A percentile compares a stretch with the other conserved stretches of the same genome.
These are phyloP conservation scores for Lyophyllum semitale DNA, from an alignment of 768 basidiomycete genomes.

Conservation along the genomic window DNA sequence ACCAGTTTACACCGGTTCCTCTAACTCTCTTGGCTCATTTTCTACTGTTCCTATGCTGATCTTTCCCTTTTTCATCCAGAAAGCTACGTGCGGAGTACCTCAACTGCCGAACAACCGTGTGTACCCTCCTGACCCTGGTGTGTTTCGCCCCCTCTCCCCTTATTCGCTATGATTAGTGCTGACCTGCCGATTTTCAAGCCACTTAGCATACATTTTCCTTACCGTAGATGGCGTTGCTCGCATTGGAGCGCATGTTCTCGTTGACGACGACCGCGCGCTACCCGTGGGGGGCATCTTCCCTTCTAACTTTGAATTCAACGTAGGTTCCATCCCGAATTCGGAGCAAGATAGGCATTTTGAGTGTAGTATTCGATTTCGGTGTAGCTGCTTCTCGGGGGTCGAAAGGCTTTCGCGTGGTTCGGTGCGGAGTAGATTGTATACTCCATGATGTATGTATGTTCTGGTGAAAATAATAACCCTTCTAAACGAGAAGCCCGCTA, in stretches of 20 bases:
- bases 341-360: too few relatives aligned
- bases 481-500: too few relatives aligned
- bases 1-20: slow-evolving; percentile 10
- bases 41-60: slow-evolving; percentile 21
- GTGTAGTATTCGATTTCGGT: too few relatives aligned
- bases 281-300: background rate
- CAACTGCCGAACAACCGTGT: slow-evolving; percentile 36
- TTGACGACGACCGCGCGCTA: slow-evolving; percentile 38
- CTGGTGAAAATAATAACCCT: too few relatives aligned
- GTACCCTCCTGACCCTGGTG: slow-evolving; percentile 30
- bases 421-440: too few relatives aligned
- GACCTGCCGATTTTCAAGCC: slow-evolving; percentile 10
- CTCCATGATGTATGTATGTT: too few relatives aligned
- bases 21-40: slow-evolving; percentile 14
- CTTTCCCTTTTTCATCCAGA: too few relatives aligned
- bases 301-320: too few relatives aligned
- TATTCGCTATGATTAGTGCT: too few relatives aligned
- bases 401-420: too few relatives aligned
- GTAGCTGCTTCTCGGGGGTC: too few relatives aligned
- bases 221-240: background rate
- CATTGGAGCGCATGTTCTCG: slow-evolving; percentile 28
- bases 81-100: slow-evolving; percentile 46
- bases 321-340: too few relatives aligned
- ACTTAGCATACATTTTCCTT: background rate
- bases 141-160: background rate